Base-by-base conservation (phyloP, 768 basidiomycete species). In the Hericium coralloides region DNA sequence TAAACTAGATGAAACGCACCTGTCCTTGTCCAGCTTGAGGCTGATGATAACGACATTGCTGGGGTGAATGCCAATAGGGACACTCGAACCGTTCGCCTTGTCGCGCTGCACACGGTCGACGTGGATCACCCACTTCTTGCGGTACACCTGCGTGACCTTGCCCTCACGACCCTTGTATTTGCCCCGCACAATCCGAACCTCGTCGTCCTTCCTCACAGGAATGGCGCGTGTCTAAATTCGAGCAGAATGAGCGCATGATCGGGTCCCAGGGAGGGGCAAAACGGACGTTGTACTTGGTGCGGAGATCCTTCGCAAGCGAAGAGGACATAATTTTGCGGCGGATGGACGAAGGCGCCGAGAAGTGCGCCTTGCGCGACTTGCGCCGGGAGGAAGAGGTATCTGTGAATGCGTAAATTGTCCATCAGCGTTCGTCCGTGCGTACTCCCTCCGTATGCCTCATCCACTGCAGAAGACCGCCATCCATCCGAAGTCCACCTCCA, bases 91-190 rank as follows among this genome's bases (percentile, higher is more conserved):
- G 70, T 95, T 97, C 63, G 92, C 92, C 76, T 98, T 98, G 79
- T 99, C 95, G 64, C 93, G 85, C 73, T 89, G 87, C 56, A 99
- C 93, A 70, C 95, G 92, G 75, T 99, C 95, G 69, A 99, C 90
- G 76, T 98, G 88, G 73, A 99, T 89, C 55, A 98, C 92, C 90
- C 92, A 98, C 74, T 95, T 95, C 86, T 95, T 95, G 73, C 95
- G 89, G 82, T 95, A 95, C 63, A 98, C 95, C 75, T 94, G 88
- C 59, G 91, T 92, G 61, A 99, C 85, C 78, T 98, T 98, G 68
- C 95, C 95, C 80, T 99, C 95, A 69, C 94, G 84, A 53, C 97
- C 95, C 81, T 97, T 97, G 84, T 97, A 94, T 74, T 95, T 95
- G 56, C 95, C 95, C 63, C 95, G 83, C 59, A 98, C 91, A 66